These are phyloP conservation scores for Jackrogersella minutella DNA, from an alignment of 495 filamentous ascomycete species.

Conservation along the genomic window DNA sequence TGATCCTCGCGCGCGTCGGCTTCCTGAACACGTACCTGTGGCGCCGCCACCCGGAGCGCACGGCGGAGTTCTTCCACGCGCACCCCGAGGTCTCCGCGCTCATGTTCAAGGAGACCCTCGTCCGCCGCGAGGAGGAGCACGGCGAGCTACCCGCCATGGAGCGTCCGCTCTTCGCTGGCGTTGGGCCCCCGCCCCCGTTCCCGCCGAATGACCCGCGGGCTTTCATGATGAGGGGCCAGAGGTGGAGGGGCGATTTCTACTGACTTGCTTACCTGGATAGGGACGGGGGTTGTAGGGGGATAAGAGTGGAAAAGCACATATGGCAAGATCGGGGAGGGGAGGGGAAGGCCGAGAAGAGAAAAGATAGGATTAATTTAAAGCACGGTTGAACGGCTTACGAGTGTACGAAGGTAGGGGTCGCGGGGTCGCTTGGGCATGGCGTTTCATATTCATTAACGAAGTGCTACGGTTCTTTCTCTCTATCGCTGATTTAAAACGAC, in stretches of 20 bases:
- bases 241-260: conserved; percentile 1
- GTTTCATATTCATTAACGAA: conserved; percentile 4
- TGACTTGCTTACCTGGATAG: too few relatives aligned
- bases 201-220: conserved; percentile 3
- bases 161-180: conserved; percentile 23
- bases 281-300: too few relatives aligned
- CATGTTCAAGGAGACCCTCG: conserved; percentile 54
- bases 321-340: neutral
- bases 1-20: conserved; percentile 56
- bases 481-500: neutral
- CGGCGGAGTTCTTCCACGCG: conserved; percentile 45
- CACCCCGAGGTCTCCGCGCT: conserved; percentile 52
- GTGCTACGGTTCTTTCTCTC: conserved; percentile 3
- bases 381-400: neutral
- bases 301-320: neutral
- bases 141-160: conserved; percentile 54
- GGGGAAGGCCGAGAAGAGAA: neutral
- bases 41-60: conserved; percentile 45
- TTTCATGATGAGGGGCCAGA: conserved; percentile 1
- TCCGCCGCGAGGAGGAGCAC: conserved; percentile 51
- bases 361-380: neutral
- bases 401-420: neutral
- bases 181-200: neutral
- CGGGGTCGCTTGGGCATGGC: neutral
- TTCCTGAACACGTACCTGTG: conserved; percentile 52